These are phyloP conservation scores for Aspergillus aculeatinus DNA, from an alignment of 2,329 filamentous ascomycete species.

Conservation along the genomic window DNA sequence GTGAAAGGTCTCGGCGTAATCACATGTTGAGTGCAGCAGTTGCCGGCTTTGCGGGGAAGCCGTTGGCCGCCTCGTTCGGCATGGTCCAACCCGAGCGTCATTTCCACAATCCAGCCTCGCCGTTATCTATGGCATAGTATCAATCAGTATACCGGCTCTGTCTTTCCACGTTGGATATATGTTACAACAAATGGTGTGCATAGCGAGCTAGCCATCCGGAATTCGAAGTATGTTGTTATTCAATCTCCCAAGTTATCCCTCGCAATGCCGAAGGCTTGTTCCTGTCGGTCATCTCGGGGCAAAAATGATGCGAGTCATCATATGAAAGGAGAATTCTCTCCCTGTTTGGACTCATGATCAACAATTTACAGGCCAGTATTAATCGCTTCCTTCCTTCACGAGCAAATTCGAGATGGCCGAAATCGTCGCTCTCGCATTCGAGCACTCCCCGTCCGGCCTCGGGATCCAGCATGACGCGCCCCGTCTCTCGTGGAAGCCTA, in stretches of 20 bases:
- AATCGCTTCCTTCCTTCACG: not conserved
- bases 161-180: not conserved
- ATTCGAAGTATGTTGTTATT: not conserved
- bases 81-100: not conserved
- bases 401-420: not conserved
- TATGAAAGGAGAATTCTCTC: not conserved
- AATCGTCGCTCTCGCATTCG: not conserved
- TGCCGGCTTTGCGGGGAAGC: conserved; percentile 21
- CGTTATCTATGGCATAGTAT: not conserved
- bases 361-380: not conserved
- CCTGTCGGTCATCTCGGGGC: not conserved
- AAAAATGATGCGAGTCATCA: not conserved
- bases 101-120: not conserved
- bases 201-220: too few species aligned
- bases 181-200: not conserved
- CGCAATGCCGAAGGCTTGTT: not conserved
- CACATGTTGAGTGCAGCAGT: too few species aligned
- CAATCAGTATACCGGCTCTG: too few species aligned
- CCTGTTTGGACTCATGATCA: not conserved
- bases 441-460: not conserved
- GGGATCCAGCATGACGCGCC: not conserved
- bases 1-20: too few species aligned
- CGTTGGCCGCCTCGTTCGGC: conserved; percentile 5
- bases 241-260: not conserved
- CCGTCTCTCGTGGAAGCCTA: not conserved